Evolutionary conservation across 106 monocot genomes (phyloP).

Genomic region (Platanthera zijinensis): DNA sequence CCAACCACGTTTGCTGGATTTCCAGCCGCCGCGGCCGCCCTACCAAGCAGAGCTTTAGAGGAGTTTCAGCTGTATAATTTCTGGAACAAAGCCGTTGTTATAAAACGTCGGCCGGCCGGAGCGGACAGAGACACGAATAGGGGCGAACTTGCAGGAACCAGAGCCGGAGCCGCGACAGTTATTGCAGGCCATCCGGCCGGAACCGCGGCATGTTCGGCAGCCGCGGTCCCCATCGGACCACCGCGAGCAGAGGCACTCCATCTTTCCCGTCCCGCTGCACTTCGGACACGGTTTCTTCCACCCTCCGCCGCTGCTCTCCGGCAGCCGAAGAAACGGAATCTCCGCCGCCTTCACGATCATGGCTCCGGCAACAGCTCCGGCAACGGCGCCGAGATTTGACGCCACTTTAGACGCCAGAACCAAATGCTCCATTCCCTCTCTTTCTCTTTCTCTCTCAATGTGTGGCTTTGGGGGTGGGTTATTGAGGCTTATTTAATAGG

Average conservation of each 20-base stretch:
- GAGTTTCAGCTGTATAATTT: too few relatives aligned
- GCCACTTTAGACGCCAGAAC: constrained; percentile 11
- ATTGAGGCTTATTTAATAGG: too few relatives aligned
- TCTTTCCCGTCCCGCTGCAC: constrained; percentile 74
- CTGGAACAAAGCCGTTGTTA: too few relatives aligned
- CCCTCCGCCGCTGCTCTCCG: constrained; percentile 1
- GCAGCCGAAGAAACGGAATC: not conserved
- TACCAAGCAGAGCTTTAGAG: too few relatives aligned
- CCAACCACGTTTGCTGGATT: too few relatives aligned
- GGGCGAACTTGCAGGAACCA: constrained; percentile 33
- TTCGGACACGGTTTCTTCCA: constrained; percentile 38
- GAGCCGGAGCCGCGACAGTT: constrained; percentile 81
- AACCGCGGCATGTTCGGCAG: constrained; percentile 78
- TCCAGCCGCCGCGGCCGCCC: too few relatives aligned
- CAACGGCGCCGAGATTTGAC: constrained; percentile 13
- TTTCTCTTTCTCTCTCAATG: not conserved
- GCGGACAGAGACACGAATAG: constrained; percentile 35
- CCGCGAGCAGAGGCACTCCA: constrained; percentile 61
- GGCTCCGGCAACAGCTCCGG: constrained; percentile 27
- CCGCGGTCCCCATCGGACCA: constrained; percentile 92
- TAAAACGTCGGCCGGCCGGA: constrained; percentile 9
- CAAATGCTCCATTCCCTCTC: constrained; percentile 8
- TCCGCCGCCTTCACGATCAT: constrained; percentile 13
- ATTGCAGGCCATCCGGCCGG: constrained; percentile 68
- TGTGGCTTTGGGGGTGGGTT: too few relatives aligned